Base-by-base conservation (phyloP, 2,329 filamentous ascomycete species). In the Elsinoe australis region DNA sequence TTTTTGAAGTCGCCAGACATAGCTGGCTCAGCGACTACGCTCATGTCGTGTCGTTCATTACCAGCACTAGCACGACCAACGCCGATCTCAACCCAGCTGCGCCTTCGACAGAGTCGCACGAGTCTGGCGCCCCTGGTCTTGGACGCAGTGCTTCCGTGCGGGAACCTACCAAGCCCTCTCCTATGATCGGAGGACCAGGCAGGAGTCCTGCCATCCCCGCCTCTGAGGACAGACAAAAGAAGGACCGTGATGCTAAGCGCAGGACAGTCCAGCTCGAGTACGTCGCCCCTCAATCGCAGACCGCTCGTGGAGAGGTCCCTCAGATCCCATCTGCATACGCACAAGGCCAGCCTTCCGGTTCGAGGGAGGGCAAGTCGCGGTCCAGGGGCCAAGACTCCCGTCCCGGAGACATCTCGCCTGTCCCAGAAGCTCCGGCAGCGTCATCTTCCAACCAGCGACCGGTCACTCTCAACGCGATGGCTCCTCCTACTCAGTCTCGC, bases 1-100 rank as follows among this genome's bases (percentile, higher is more conserved):
- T 98, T 36, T 98, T 98, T 59, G 92, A 98, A 64, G 92, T 98
- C 34, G 92, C 92, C 38, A 81, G 92, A 46, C 92, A 98, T 68
- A 98, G 92, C 69, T 98, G 92, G 92, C 70, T 98, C 55, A 94
- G 85, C 68, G 92, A 96, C 63, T 98, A 92, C 63, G 85, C 89
- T n/a, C 87, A 94, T 62, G 83, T 96, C 41, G 90, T 98, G 41
- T 87, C 89, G 60, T 89, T 95, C 64, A 95, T 98, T 61, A 96
- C 92, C 17, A 96, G 92, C 67, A 90, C 83, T 61, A 94, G 88
- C 3, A 95, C 90, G 6, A 87, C 85, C 46, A 81, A 87, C 8
- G 80, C 78, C 42, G 89, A 96, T 58, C 89, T 94, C 57, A 82
- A 87, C 56, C 86, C 87, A 57, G 82, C 85, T 1, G 85, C 86